Conservation (phyloP, 2,329 filamentous ascomycete genomes). For the Clonostachys rhizophaga region DNA sequence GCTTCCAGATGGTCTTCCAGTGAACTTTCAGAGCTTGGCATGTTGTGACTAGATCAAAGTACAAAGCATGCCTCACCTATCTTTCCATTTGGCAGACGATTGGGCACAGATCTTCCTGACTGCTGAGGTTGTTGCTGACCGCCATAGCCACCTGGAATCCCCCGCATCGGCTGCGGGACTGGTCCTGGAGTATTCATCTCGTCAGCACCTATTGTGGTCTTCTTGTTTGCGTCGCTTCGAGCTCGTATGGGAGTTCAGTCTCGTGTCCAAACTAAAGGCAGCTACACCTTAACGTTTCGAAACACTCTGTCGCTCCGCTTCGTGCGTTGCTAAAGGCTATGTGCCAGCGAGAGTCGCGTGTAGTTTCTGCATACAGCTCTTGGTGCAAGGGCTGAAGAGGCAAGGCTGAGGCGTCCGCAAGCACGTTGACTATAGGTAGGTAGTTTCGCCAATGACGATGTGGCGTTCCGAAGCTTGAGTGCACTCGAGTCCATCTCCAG, state of each 20-base stretch:
- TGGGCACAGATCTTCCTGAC: constrained; percentile 41
- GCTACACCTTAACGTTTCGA: no score
- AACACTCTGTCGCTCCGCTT: no score
- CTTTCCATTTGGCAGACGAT: constrained; percentile 61
- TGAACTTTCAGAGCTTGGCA: no score
- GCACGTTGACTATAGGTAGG: neutral
- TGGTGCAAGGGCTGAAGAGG: no score
- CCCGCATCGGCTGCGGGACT: constrained; percentile 57
- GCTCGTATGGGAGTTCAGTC: no score
- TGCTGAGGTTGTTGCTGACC: constrained; percentile 24
- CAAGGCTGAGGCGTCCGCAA: neutral
- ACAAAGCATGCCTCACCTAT: constrained; percentile 41
- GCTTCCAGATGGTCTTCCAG: no score
- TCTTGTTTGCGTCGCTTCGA: no score
- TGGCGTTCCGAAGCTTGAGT: neutral
- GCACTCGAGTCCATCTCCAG: neutral
- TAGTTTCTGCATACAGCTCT: no score
- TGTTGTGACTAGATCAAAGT: neutral
- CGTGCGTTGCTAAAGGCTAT: no score
- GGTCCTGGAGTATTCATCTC: constrained; percentile 33
- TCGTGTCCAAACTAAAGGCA: no score
- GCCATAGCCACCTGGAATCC: constrained; percentile 56
- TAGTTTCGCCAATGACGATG: neutral
- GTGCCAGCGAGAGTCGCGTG: no score
- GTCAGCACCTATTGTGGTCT: constrained; percentile 1